Base-by-base conservation (phyloP, 2,329 filamentous ascomycete genomes). In the Podosphaera leucotricha region DNA sequence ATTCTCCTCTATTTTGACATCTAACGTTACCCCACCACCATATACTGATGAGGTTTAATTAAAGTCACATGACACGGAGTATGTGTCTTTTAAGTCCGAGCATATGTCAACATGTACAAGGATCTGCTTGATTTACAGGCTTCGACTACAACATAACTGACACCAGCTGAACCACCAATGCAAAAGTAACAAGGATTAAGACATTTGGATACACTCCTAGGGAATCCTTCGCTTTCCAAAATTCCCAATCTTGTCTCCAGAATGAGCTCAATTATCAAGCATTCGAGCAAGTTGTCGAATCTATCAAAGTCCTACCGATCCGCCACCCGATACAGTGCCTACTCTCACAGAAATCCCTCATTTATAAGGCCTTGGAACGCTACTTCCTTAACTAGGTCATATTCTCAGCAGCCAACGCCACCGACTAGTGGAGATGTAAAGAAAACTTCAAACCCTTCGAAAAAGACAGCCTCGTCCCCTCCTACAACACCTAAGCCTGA, bases 181-280 rank as follows among this genome's bases (percentile, higher is more conserved):
- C 28, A 11, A 33, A 13, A 33, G 28, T n/a, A 33, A 13, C 6
- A 1, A 33, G 28, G 13, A 33, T 33, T 33, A 7, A 11, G 28
- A 33, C 4, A 33, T 33, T 33, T 13, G 28, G 28, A 33, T 13
- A 33, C 28, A 33, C 15, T n/a, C 28, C 1, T 11, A 13, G 28
- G 28, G 28, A 33, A 33, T 13, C 15, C 28, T 33, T 3, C 13
- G 13, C 15, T n/a, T 13, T 33, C 28, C 8, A 11, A 7, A 7
- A 7, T n/a, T 21, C 39, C 2, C 8, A 28, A 41, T 28, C 22
- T 18, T 26, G 6, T 50, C 46, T 46, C 59, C 62, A 65, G 59
- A 61, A 80, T 80, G 77, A 75, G 74, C 59, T 71, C 72, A 55
- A 65, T 77, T 55, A 63, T 80, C 52, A 71, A 75, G 60, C 72